A percentile compares a stretch with the other conserved stretches of the same genome.
Evolutionary conservation across 164 flowering plant species (phyloP).

Genomic region (Aristolochia contorta): DNA sequence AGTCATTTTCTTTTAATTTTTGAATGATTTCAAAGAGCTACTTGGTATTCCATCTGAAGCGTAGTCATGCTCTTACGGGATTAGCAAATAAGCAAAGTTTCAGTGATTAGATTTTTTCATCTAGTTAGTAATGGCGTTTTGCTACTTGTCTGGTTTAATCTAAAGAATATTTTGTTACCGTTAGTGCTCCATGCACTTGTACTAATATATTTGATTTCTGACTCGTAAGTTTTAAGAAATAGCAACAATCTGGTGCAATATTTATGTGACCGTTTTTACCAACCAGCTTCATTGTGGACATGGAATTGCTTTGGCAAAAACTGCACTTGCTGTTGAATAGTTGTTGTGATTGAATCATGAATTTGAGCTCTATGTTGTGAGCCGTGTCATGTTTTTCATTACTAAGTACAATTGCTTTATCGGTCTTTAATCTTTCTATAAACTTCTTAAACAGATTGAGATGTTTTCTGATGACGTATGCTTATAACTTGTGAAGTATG

Average conservation of each 20-base stretch:
- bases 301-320: too few species aligned
- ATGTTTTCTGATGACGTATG: background rate
- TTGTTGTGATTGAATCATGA: background rate
- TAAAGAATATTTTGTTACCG: too few species aligned
- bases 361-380: background rate
- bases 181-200: too few species aligned
- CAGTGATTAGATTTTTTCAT: background rate
- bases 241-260: too few species aligned
- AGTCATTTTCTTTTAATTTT: background rate
- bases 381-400: background rate
- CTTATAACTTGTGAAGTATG: background rate
- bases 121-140: background rate
- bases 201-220: too few species aligned
- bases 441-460: background rate
- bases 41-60: background rate
- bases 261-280: too few species aligned
- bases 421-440: background rate
- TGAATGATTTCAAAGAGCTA: background rate
- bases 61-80: background rate
- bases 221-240: too few species aligned
- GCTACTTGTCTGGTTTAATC: too few species aligned
- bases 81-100: background rate
- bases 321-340: too few species aligned
- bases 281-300: too few species aligned
- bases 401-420: background rate